Evolutionary conservation across 495 filamentous ascomycete genomes (phyloP).

Genomic region (Parathielavia appendiculata): DNA sequence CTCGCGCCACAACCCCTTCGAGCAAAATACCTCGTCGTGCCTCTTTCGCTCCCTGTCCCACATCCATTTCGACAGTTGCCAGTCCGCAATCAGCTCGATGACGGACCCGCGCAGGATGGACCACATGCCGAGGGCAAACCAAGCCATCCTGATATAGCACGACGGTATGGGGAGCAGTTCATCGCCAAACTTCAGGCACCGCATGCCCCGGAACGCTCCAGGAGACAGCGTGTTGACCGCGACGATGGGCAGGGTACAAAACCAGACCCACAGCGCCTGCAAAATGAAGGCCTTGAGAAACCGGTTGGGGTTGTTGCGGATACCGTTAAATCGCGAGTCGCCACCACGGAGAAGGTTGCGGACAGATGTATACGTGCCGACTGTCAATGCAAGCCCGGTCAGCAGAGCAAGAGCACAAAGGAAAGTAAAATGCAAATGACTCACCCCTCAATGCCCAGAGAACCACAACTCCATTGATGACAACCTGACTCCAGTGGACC

Average conservation of each 20-base stretch:
- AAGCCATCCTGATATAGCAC: conserved; percentile 49
- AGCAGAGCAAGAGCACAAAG: conserved; percentile 1
- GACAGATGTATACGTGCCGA: conserved; percentile 56
- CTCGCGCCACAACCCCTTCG: conserved; percentile 52
- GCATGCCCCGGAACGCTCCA: conserved; percentile 29
- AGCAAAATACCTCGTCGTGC: conserved; percentile 59
- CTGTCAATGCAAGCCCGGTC: conserved; percentile 28
- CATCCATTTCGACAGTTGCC: conserved; percentile 55
- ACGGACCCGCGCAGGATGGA: conserved; percentile 10
- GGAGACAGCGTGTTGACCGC: conserved; percentile 55
- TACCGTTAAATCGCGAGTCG: conserved; percentile 59
- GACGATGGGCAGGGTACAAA: conserved; percentile 57
- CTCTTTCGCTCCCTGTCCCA: conserved; percentile 51
- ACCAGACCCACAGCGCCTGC: conserved; percentile 59
- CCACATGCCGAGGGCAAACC: conserved; percentile 53
- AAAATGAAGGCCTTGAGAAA: conserved; percentile 54
- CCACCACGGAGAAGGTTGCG: conserved; percentile 49
- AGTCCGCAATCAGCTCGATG: conserved; percentile 54
- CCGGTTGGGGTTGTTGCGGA: conserved; percentile 46
- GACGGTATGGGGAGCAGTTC: conserved; percentile 33
- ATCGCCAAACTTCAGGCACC: conserved; percentile 18
- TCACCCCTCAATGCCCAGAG: conserved; percentile 56
- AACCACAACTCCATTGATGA: conserved; percentile 49
- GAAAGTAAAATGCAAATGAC: conserved; percentile 17
- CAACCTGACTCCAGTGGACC: conserved; percentile 54